Conservation (phyloP, 257 asterid genomes). For the Linaria vulgaris region DNA sequence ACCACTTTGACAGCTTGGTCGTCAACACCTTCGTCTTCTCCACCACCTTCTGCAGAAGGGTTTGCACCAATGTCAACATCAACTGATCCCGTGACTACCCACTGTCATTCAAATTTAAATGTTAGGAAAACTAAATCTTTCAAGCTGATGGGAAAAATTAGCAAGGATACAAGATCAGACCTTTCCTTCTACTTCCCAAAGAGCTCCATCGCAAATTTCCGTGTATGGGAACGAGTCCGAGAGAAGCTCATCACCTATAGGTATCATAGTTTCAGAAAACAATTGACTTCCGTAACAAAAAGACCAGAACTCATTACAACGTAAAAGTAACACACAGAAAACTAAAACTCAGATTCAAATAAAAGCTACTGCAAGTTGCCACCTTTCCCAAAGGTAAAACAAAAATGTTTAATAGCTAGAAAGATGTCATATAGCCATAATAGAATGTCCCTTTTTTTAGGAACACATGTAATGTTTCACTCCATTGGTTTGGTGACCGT, state of each 20-base stretch:
- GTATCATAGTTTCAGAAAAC: not conserved
- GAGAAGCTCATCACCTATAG: slow-evolving; percentile 80
- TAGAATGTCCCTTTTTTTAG: too few relatives aligned
- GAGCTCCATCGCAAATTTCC: slow-evolving; percentile 62
- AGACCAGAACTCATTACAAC: not conserved
- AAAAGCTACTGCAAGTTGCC: too few relatives aligned
- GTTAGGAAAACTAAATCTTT: too few relatives aligned
- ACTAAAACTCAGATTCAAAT: too few relatives aligned
- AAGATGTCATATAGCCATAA: too few relatives aligned
- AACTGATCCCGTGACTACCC: slow-evolving; percentile 65
- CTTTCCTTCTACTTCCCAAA: slow-evolving; percentile 93
- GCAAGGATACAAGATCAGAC: slow-evolving; percentile 27
- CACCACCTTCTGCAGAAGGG: slow-evolving; percentile 83
- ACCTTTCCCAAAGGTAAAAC: too few relatives aligned
- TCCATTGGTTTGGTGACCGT: too few relatives aligned
- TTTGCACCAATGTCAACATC: slow-evolving; percentile 89
- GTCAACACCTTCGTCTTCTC: slow-evolving; percentile 78
- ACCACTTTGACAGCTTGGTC: slow-evolving; percentile 66
- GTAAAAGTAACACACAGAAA: not conserved
- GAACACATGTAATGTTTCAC: too few relatives aligned
- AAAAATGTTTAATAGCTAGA: too few relatives aligned
- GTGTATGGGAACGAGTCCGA: slow-evolving; percentile 87
- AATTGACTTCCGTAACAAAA: too few relatives aligned
- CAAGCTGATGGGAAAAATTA: too few relatives aligned
- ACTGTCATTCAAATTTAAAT: slow-evolving; percentile 40